Conservation (phyloP, 2,329 filamentous ascomycete species). For the Periconia digitata region DNA sequence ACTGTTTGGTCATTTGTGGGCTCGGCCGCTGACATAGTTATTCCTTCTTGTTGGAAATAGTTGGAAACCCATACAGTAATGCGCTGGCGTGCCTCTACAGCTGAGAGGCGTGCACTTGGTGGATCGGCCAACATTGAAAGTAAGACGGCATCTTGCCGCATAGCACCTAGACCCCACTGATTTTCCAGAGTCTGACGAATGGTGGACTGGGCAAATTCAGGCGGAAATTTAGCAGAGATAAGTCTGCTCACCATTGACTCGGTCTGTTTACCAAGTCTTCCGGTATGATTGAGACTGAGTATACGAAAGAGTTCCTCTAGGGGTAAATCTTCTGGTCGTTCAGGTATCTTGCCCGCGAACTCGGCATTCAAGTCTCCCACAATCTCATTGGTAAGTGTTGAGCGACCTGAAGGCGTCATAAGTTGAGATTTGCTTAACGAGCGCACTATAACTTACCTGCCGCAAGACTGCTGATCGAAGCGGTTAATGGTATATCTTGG, state of each 20-base stretch:
- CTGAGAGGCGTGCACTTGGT: conserved; percentile 81
- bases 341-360: conserved; percentile 91
- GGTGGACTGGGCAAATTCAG: conserved; percentile 97
- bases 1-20: too few species aligned
- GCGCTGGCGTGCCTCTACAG: conserved; percentile 89
- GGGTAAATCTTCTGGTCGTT: conserved; percentile 97
- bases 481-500: conserved; percentile 84
- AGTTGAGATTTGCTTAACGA: background rate
- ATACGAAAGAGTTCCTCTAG: conserved; percentile 91
- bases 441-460: conserved; percentile 67
- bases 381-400: conserved; percentile 97
- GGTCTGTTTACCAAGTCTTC: conserved; percentile 95
- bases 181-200: conserved; percentile 94
- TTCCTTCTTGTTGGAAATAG: conserved; percentile 80
- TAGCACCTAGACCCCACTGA: conserved; percentile 83
- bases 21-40: conserved; percentile 74
- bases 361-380: conserved; percentile 97
- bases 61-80: conserved; percentile 87
- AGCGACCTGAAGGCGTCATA: conserved; percentile 69
- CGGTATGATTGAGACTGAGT: conserved; percentile 99
- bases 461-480: conserved; percentile 97
- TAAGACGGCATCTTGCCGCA: conserved; percentile 88
- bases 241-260: conserved; percentile 88
- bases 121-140: conserved; percentile 91
- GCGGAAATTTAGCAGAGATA: conserved; percentile 99